phyloP scores from a whole-genome alignment of 306 rosid species.

The Vigna reflexopilosa region DNA sequence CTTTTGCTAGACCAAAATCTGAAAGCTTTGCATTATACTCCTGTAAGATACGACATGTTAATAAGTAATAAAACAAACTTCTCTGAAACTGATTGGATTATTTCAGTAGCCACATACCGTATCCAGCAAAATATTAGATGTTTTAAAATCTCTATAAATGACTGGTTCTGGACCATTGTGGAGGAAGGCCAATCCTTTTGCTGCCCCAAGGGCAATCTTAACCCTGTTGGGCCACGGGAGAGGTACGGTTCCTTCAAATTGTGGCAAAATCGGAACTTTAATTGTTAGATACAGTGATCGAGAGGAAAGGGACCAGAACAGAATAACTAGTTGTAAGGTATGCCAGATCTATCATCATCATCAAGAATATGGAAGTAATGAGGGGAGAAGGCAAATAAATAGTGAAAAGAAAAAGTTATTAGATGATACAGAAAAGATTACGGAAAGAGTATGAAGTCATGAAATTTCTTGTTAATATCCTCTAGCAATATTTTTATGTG shows the following conservation, averaged over 20 bases:
- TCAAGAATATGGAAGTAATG: constrained; percentile 9
- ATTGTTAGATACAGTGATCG: constrained; percentile 31
- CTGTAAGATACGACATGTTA: constrained; percentile 52
- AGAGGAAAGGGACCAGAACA: constrained; percentile 23
- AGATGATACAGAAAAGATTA: not conserved
- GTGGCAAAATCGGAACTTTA: constrained; percentile 50
- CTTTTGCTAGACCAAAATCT: constrained; percentile 98
- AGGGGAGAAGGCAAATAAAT: constrained; percentile 13
- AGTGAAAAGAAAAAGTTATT: not conserved
- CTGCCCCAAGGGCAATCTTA: constrained; percentile 94
- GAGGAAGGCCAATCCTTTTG: constrained; percentile 96
- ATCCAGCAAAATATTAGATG: constrained; percentile 96
- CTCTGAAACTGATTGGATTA: not conserved
- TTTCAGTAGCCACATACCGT: constrained; percentile 60
- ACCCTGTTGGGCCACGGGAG: constrained; percentile 96
- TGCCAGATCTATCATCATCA: constrained; percentile 32
- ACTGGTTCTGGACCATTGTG: constrained; percentile 94
- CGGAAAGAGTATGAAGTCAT: not conserved
- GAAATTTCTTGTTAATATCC: constrained; percentile 11
- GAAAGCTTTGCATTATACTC: constrained; percentile 98
- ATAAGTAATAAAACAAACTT: constrained; percentile 5
- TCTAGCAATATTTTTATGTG: not conserved
- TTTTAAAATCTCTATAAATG: constrained; percentile 96
- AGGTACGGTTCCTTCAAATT: constrained; percentile 88
- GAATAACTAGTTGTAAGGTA: not conserved